These are phyloP conservation scores for Aspergillus sclerotioniger DNA, from an alignment of 495 filamentous ascomycete species.

Conservation along the genomic window DNA sequence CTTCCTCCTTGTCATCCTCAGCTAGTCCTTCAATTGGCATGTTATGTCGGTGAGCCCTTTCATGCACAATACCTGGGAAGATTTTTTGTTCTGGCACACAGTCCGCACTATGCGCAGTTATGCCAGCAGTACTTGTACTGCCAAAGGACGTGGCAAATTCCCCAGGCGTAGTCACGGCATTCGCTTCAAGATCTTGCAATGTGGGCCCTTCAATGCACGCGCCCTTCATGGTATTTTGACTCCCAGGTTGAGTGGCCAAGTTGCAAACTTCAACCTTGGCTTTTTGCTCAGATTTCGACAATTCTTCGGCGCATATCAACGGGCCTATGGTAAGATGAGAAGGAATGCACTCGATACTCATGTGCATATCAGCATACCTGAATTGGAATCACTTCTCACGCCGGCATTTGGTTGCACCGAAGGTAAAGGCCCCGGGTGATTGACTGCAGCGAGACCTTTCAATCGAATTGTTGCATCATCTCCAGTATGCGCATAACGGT, in stretches of 20 bases:
- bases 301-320: background rate
- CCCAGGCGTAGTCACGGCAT: slow-evolving; percentile 13
- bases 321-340: background rate
- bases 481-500: slow-evolving; percentile 11
- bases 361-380: background rate
- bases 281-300: background rate
- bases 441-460: background rate
- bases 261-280: background rate
- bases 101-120: slow-evolving; percentile 40
- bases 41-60: slow-evolving; percentile 53
- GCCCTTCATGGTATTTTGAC: background rate
- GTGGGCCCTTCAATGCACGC: background rate
- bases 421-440: background rate
- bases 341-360: background rate
- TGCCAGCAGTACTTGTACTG: slow-evolving; percentile 22
- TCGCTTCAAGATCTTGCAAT: background rate
- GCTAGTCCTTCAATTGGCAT: slow-evolving; percentile 14
- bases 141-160: slow-evolving; percentile 14
- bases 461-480: background rate
- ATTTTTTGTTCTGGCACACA: slow-evolving; percentile 62
- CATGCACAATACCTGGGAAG: slow-evolving; percentile 69
- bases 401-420: background rate
- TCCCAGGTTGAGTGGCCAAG: background rate
- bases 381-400: background rate
- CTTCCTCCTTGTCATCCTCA: slow-evolving; percentile 5